Evolutionary conservation across 768 basidiomycete genomes (phyloP).

Genomic region (Boletus pseudopeckii): DNA sequence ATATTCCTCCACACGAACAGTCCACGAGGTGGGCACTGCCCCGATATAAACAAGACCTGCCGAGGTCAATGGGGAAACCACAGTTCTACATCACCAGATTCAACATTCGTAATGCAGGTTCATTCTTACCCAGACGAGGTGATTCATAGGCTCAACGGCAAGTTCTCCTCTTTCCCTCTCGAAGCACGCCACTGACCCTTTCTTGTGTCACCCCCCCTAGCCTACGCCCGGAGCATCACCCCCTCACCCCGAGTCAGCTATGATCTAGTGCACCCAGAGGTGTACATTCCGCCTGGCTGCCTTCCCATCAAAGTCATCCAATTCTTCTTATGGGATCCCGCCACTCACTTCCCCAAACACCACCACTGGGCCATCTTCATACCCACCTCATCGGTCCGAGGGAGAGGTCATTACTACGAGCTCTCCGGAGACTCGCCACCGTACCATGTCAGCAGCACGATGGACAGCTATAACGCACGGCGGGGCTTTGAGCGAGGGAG

Average conservation of each 20-base stretch:
- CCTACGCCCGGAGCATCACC: background rate
- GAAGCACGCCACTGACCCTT: background rate
- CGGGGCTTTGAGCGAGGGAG: conserved; percentile 5
- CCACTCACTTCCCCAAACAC: background rate
- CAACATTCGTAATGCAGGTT: background rate
- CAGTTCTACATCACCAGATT: background rate
- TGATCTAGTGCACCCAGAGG: background rate
- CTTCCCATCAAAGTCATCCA: conserved; percentile 7
- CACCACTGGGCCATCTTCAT: conserved; percentile 13
- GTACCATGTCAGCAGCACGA: background rate
- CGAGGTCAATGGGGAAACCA: background rate
- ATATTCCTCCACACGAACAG: background rate
- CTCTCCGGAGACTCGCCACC: background rate
- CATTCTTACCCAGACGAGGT: conserved; percentile 2
- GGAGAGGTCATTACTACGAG: conserved; percentile 10
- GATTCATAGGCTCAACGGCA: background rate
- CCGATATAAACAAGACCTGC: background rate
- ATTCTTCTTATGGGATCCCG: background rate
- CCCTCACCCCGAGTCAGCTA: background rate
- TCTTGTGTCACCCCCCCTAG: background rate
- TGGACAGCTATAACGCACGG: background rate
- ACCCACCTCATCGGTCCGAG: conserved; percentile 1
- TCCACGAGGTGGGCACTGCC: background rate
- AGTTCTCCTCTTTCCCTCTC: background rate
- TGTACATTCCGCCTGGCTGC: background rate